Evolutionary conservation across 108 stramenopile genomes (phyloP), one percentile per base, ranked within the genome.

Genomic region (Nannochloropsis gaditana): DNA sequence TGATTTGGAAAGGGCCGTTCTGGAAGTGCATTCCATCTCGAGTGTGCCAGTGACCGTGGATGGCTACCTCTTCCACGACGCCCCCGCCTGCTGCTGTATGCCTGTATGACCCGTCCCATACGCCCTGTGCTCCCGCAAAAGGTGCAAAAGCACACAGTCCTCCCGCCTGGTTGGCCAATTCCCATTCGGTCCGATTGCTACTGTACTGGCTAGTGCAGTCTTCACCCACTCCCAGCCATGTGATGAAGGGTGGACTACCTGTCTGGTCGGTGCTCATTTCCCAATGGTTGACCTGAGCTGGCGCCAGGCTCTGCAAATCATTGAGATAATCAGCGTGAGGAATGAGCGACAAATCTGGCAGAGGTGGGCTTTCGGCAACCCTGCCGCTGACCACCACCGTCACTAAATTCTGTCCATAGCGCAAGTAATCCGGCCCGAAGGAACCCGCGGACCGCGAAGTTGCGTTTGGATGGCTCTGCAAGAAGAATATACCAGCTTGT

Each of bases 311-410:
- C n/a, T 73, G 59, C n/a, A 73, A 8, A 73, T 73, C 59, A n/a
- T 73, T 73, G 19, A 73, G 6, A 73, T 73, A 73, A n/a, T 73
- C 59, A n/a, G 59, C 59, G n/a, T n/a, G 59, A n/a, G 59, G 59
- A 73, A 73, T 73, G 2, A 73, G n/a, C 2, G 59, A 73, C 5
- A 73, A n/a, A n/a, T 73, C 59, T n/a, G 59, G 59, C 59, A 73
- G n/a, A n/a, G 59, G 59, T n/a, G 59, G 59, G 2, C 59, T 73
- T 73, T 73, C 59, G 3, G 59, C 59, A n/a, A n/a, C 59, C 59
- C n/a, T 73, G 59, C 59, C 59, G n/a, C 59, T 73, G 19, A 73
- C 59, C 59, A 73, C 59, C 59, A 73, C 59, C 59, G 59, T 73
- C 59, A 73, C 59, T 73, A 73, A 3, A 0, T 73, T 73, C 59